phyloP scores from a whole-genome alignment of 129 eudicot genomes.

The Daucus carota region DH1_v3.0 NC_030385.2:28642501-28643000 shows the following conservation, averaged over 20 bases:
- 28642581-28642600: neutral
- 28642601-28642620: neutral
- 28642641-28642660: constrained; percentile 72
- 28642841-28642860: neutral
- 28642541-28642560: neutral
- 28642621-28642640: constrained; percentile 47
- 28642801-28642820: neutral
- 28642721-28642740: constrained; percentile 85
- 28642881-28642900: neutral
- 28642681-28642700: constrained; percentile 57
- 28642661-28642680: constrained; percentile 73
- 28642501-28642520: neutral
- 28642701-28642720: constrained; percentile 66
- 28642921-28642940: neutral
- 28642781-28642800: neutral
- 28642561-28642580: neutral
- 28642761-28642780: neutral
- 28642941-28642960: neutral
- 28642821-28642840: neutral
- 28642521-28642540: neutral
- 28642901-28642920: neutral
- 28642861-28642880: neutral
- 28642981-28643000: neutral
- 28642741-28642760: constrained; percentile 27
- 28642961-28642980: neutral